Conservation (phyloP, 495 filamentous ascomycete species). For the Penicillium antarcticum region DNA sequence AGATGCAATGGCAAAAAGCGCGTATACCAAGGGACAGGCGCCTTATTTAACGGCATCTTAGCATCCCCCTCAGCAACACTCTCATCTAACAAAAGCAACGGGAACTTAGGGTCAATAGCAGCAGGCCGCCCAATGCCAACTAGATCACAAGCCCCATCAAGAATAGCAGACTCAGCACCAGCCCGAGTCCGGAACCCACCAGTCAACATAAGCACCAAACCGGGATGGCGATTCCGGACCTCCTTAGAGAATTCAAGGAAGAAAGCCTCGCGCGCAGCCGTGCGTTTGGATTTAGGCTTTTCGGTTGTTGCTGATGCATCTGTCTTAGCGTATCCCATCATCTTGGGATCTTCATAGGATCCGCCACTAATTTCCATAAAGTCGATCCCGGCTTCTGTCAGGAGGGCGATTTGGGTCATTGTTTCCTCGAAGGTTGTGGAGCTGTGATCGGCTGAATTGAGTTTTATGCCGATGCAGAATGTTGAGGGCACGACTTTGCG, state of each 20-base stretch:
- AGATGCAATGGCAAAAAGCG: slow-evolving; percentile 32
- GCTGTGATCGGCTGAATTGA: slow-evolving; percentile 59
- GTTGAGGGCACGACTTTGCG: slow-evolving; percentile 40
- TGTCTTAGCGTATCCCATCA: slow-evolving; percentile 24
- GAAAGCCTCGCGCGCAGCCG: slow-evolving; percentile 55
- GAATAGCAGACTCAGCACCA: slow-evolving; percentile 53
- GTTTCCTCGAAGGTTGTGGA: slow-evolving; percentile 42
- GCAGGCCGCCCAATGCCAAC: slow-evolving; percentile 57
- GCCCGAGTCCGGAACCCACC: slow-evolving; percentile 54
- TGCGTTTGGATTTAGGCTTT: slow-evolving; percentile 32
- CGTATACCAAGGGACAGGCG: slow-evolving; percentile 28
- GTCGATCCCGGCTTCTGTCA: slow-evolving; percentile 53
- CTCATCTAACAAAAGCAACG: slow-evolving; percentile 51
- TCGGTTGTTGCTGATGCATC: background rate
- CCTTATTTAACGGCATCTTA: slow-evolving; percentile 32
- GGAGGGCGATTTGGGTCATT: slow-evolving; percentile 50
- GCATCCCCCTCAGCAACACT: slow-evolving; percentile 49
- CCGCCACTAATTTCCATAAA: slow-evolving; percentile 63
- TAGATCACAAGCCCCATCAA: slow-evolving; percentile 52
- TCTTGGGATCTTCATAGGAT: slow-evolving; percentile 50
- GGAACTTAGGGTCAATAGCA: slow-evolving; percentile 44
- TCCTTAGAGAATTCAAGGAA: slow-evolving; percentile 55
- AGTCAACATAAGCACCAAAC: slow-evolving; percentile 47
- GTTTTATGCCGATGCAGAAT: slow-evolving; percentile 59
- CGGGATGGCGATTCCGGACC: slow-evolving; percentile 41